A percentile compares a stretch with the other conserved stretches of the same genome.
These are phyloP conservation scores for Sherardia arvensis DNA, from an alignment of 257 asterid genomes.

Conservation along the genomic window DNA sequence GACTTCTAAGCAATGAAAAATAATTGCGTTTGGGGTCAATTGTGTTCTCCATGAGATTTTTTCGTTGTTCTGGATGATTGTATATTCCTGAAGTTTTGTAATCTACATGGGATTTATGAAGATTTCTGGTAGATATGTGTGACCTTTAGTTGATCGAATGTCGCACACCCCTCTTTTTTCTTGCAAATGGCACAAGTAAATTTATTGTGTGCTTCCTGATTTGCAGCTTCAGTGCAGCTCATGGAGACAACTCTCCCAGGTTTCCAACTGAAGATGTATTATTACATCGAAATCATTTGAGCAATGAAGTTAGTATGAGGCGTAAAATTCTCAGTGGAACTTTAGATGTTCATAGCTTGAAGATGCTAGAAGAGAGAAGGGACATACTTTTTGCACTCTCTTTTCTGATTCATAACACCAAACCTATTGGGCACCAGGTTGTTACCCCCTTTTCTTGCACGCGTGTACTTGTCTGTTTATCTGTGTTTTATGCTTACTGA, in stretches of 20 bases:
- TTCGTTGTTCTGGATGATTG: neutral
- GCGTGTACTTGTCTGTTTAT: neutral
- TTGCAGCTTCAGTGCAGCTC: constrained; percentile 29
- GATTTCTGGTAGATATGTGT: neutral
- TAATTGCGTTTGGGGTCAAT: neutral
- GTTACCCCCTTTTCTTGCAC: neutral
- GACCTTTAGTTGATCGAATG: neutral
- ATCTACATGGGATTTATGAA: neutral
- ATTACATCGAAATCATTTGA: constrained; percentile 27
- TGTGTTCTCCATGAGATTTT: no score
- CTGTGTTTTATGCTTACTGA: constrained; percentile 2
- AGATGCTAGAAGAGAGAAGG: constrained; percentile 74
- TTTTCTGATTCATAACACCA: constrained; percentile 76
- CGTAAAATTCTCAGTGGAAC: constrained; percentile 48
- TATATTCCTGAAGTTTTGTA: neutral
- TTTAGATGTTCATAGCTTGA: constrained; percentile 59
- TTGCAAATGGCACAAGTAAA: neutral
- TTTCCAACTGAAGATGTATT: constrained; percentile 34
- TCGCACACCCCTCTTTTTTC: neutral
- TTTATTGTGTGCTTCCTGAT: constrained; percentile 4
- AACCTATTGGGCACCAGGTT: constrained; percentile 99
- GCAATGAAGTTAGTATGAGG: constrained; percentile 36
- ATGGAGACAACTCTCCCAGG: constrained; percentile 13
- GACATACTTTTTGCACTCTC: constrained; percentile 65
- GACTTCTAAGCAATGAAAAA: neutral